Conservation (phyloP, 1,139 yeast genomes). For the Magnusiomyces tetraspermus region DNA sequence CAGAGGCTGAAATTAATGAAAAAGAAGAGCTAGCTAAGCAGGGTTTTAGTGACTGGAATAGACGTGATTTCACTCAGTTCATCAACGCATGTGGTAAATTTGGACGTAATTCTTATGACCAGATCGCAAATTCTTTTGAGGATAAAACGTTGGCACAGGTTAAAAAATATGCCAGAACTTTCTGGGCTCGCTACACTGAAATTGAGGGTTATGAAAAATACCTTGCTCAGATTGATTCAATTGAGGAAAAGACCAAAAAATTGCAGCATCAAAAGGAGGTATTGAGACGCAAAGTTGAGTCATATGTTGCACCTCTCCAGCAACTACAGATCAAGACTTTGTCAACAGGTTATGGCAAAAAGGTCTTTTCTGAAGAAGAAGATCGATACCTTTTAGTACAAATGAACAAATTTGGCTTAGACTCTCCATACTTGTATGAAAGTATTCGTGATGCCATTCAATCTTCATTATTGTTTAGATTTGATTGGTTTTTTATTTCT, state of each 20-base stretch:
- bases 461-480: slow-evolving; percentile 64
- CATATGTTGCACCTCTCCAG: slow-evolving; percentile 60
- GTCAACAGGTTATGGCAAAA: slow-evolving; percentile 72
- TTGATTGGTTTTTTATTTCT: slow-evolving; percentile 83
- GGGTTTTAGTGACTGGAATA: slow-evolving; percentile 74
- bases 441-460: slow-evolving; percentile 67
- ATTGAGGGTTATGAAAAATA: slow-evolving; percentile 85
- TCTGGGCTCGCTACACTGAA: slow-evolving; percentile 64
- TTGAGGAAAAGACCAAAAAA: slow-evolving; percentile 70
- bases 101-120: slow-evolving; percentile 57
- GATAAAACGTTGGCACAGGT: slow-evolving; percentile 65
- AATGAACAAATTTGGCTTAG: slow-evolving; percentile 69
- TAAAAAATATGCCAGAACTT: slow-evolving; percentile 52
- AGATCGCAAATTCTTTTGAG: slow-evolving; percentile 53
- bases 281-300: slow-evolving; percentile 53
- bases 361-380: slow-evolving; percentile 75
- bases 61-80: slow-evolving; percentile 81
- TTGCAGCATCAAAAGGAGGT: slow-evolving; percentile 53
- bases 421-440: slow-evolving; percentile 61
- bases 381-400: slow-evolving; percentile 72
- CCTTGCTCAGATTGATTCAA: slow-evolving; percentile 74
- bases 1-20: slow-evolving; percentile 60
- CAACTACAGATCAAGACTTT: slow-evolving; percentile 72
- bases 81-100: slow-evolving; percentile 70
- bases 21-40: slow-evolving; percentile 53